These are phyloP conservation scores for Catenaria anguillulae DNA, from an alignment of 371 early-diverging fungal species.

Conservation along the genomic window DNA sequence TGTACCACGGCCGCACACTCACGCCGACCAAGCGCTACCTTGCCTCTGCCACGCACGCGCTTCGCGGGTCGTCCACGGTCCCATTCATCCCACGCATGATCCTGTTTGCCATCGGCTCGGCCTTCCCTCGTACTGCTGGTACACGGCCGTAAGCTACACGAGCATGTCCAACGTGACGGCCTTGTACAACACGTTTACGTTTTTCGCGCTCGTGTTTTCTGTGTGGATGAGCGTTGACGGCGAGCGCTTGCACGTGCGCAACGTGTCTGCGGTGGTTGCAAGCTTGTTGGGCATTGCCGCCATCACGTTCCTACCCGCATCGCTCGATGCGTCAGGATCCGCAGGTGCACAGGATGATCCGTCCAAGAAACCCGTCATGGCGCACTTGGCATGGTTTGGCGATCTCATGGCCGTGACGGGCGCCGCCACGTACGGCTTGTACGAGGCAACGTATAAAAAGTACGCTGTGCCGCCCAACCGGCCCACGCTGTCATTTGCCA, in stretches of 20 bases:
- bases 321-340: no score
- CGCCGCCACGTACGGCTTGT: conserved; percentile 43
- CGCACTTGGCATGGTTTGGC: conserved; percentile 14
- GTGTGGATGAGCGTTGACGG: conserved; percentile 33
- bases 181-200: conserved; percentile 64
- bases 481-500: conserved; percentile 50
- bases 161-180: conserved; percentile 65
- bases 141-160: conserved; percentile 50
- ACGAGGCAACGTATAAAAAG: conserved; percentile 64
- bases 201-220: conserved; percentile 66
- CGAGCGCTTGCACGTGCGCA: conserved; percentile 38
- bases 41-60: conserved; percentile 40
- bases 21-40: no score
- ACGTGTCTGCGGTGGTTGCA: conserved; percentile 44
- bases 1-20: no score
- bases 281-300: conserved; percentile 51
- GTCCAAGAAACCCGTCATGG: background rate
- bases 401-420: conserved; percentile 34
- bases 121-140: conserved; percentile 64
- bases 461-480: conserved; percentile 34
- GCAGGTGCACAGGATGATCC: background rate
- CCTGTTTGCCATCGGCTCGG: conserved; percentile 38
- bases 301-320: conserved; percentile 50
- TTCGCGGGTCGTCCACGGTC: conserved; percentile 23
- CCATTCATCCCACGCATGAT: conserved; percentile 22